A percentile compares a stretch with the other conserved stretches of the same genome.
Evolutionary conservation across 208 protist species (phyloP).

Genomic region (Leishmania mexicana): DNA sequence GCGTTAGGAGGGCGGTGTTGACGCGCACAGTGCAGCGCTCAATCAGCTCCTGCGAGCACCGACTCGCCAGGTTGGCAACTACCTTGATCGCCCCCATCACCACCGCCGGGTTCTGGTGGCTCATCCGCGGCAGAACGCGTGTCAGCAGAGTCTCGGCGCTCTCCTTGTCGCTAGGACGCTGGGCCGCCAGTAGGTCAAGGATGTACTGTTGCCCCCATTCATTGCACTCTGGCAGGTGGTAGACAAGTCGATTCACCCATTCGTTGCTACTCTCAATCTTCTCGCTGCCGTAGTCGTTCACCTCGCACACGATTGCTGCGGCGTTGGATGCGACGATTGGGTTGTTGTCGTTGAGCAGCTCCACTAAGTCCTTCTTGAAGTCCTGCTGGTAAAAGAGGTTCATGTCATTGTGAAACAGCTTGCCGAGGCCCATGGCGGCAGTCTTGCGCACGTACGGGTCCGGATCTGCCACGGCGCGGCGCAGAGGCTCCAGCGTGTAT

Average conservation of each 20-base stretch:
- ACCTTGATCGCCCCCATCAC: constrained; percentile 97
- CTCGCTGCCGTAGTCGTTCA: constrained; percentile 65
- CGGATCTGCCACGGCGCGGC: constrained; percentile 86
- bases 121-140: constrained; percentile 95
- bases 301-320: constrained; percentile 97
- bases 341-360: constrained; percentile 96
- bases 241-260: constrained; percentile 95
- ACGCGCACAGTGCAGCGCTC: constrained; percentile 90
- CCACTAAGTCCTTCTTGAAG: constrained; percentile 87
- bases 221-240: constrained; percentile 96
- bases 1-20: constrained; percentile 94
- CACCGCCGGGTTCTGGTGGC: constrained; percentile 98
- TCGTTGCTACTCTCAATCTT: constrained; percentile 59
- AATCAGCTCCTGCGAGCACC: constrained; percentile 59
- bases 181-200: constrained; percentile 94
- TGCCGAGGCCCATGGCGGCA: constrained; percentile 98
- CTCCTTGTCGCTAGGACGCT: constrained; percentile 53
- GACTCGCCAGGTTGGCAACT: constrained; percentile 69
- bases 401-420: constrained; percentile 98
- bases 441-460: constrained; percentile 99
- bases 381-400: constrained; percentile 95
- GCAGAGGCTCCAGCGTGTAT: constrained; percentile 98
- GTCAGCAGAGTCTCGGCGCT: constrained; percentile 93
- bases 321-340: constrained; percentile 98
- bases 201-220: constrained; percentile 99